These are phyloP conservation scores for Coemansia sp. DNA, from an alignment of 192 early-diverging fungal genomes.

Conservation along the genomic window DNA sequence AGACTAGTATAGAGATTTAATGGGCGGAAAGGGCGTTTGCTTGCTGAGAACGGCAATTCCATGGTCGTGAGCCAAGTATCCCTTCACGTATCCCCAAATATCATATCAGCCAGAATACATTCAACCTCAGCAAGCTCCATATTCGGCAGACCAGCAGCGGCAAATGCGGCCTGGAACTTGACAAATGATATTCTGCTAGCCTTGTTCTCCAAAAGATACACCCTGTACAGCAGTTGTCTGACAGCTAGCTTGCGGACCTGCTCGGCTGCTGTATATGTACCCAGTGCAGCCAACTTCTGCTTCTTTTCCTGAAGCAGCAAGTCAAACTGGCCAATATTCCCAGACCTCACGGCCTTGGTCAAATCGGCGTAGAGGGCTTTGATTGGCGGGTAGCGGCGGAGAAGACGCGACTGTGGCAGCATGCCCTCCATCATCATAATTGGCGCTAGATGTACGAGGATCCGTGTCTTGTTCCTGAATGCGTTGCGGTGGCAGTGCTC, in stretches of 20 bases:
- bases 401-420: conserved; percentile 63
- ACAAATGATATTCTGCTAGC: conserved; percentile 62
- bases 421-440: conserved; percentile 70
- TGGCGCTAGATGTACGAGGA: conserved; percentile 82
- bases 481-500: conserved; percentile 50
- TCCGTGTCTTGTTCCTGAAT: conserved; percentile 60
- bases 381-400: conserved; percentile 65
- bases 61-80: conserved; percentile 83
- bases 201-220: conserved; percentile 61
- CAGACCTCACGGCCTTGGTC: conserved; percentile 64
- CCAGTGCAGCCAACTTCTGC: conserved; percentile 61
- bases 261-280: conserved; percentile 84
- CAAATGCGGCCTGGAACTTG: conserved; percentile 65
- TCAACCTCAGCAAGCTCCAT: conserved; percentile 74
- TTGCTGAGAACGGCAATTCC: conserved; percentile 73
- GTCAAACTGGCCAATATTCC: conserved; percentile 79
- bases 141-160: conserved; percentile 53
- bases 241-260: conserved; percentile 68
- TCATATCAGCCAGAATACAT: conserved; percentile 87
- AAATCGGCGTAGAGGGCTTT: conserved; percentile 64
- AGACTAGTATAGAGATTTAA: background rate
- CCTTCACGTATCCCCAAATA: conserved; percentile 83
- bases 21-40: conserved; percentile 75
- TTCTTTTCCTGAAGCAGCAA: conserved; percentile 59
- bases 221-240: conserved; percentile 75